Base-by-base conservation (phyloP, 2,329 filamentous ascomycete genomes). In the Sclerotinia glacialis region DNA sequence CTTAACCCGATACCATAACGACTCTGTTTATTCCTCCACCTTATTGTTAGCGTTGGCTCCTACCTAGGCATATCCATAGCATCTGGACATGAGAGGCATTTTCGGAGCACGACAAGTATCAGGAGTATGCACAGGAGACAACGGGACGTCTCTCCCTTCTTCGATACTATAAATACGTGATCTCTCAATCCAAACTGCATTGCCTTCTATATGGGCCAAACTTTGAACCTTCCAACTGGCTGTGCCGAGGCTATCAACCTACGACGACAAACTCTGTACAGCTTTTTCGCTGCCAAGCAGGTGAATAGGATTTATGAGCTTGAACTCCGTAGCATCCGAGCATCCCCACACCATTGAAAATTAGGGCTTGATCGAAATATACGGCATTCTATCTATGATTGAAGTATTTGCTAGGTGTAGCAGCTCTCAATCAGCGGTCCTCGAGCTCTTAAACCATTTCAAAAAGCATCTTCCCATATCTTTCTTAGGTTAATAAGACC, bases 291-390 rank as follows among this genome's bases (percentile, higher is more conserved):
- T 34, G 56, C 28, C 21, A 59, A 23, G 56, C 9, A 14, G 12
- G 28, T 18, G 42, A 59, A 47, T 31, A 18, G 47, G 21, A 26
- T 47, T 59, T 46, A 47, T 26, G 26, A 59, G 26, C 42, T 59
- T 42, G 46, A 59, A 26, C 56, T 59, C 26, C 56, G 46, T 47
- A 34, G 56, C 44, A 60, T 37, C 56, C 44, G 28, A 49, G 56
- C 56, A 60, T 37, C 28, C 28, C 56, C 21, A 37, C 56, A 37
- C 12, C 7, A 60, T 23, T 28, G 56, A 37, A 23, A 37, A 2
- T 40, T n/a, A 47, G 47, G 21, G 42, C 42, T 60, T 49, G 56
- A 49, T 28, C 44, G 26, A 14, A 34, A 23, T 8, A 9, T 21
- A 34, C 12, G 28, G 2, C 18, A 18, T 37, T 14, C 11, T 28